Conservation (phyloP, 164 flowering plant genomes). For the Akebia trifoliata region DNA sequence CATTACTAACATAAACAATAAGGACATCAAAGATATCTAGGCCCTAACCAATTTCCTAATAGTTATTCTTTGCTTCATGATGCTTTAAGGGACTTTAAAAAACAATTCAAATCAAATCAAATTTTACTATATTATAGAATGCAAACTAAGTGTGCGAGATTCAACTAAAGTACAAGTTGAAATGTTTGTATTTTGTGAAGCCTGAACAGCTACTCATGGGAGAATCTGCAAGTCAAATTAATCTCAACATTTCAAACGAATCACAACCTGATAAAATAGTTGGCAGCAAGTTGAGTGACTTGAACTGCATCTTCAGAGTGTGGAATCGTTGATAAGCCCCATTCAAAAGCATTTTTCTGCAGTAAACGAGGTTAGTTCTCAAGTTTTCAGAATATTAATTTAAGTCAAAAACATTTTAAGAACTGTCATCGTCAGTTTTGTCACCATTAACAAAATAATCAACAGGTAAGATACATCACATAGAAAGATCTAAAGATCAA, state of each 20-base stretch:
- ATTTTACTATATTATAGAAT: background rate
- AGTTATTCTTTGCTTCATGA: too few species aligned
- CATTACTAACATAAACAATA: too few species aligned
- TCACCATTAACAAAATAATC: too few species aligned
- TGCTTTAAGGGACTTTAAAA: too few species aligned
- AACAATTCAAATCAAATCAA: too few species aligned
- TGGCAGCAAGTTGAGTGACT: constrained; percentile 83
- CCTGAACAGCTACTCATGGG: background rate
- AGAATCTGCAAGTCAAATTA: background rate
- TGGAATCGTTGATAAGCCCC: constrained; percentile 86
- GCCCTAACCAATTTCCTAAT: too few species aligned
- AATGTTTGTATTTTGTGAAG: background rate
- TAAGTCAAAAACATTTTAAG: background rate
- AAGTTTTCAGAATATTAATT: background rate
- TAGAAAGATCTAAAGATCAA: too few species aligned
- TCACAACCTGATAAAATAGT: constrained; percentile 71
- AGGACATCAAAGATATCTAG: too few species aligned
- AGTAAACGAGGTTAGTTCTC: constrained; percentile 10
- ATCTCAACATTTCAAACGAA: background rate
- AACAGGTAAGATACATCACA: too few species aligned
- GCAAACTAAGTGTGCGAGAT: too few species aligned
- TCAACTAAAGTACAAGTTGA: too few species aligned
- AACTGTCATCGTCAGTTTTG: background rate
- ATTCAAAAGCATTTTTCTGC: constrained; percentile 98
- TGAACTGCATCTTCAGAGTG: constrained; percentile 92